Percentiles rank a stretch among this genome's conserved stretches.
phyloP scores from a whole-genome alignment of 1,284 basidiomycete species.

The Uromyces viciae-fabae region DNA sequence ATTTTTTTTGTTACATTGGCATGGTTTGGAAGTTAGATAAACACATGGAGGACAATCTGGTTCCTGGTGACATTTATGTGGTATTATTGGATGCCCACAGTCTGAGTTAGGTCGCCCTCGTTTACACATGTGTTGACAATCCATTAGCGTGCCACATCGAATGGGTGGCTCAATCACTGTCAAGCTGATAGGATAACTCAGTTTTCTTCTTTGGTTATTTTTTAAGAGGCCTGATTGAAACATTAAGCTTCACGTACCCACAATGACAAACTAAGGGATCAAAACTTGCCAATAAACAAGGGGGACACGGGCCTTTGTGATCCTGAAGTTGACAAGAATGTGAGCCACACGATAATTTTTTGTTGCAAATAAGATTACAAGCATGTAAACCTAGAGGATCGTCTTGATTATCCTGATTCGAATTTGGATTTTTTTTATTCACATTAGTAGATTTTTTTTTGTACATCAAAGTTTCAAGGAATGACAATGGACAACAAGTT shows the following conservation, averaged over 20 bases:
- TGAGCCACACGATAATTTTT: conserved; percentile 30
- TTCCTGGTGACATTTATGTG: conserved; percentile 38
- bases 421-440: neutral
- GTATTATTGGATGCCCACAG: conserved; percentile 34
- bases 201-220: neutral
- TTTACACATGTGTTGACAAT: conserved; percentile 21
- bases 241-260: conserved; percentile 15
- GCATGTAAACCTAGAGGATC: conserved; percentile 37
- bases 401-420: conserved; percentile 20
- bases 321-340: conserved; percentile 38
- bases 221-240: neutral
- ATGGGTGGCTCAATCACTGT: conserved; percentile 38
- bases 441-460: conserved; percentile 38
- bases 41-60: conserved; percentile 40
- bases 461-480: conserved; percentile 30
- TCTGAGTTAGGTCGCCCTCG: neutral
- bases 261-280: conserved; percentile 39
- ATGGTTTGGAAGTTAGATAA: conserved; percentile 31
- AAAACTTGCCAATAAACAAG: conserved; percentile 30
- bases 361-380: conserved; percentile 34
- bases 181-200: neutral
- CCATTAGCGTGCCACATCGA: conserved; percentile 29
- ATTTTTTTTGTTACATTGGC: conserved; percentile 33
- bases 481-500: conserved; percentile 35
- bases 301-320: conserved; percentile 40